Conservation (phyloP, 306 rosid genomes). For the Crotalaria pallida region DNA sequence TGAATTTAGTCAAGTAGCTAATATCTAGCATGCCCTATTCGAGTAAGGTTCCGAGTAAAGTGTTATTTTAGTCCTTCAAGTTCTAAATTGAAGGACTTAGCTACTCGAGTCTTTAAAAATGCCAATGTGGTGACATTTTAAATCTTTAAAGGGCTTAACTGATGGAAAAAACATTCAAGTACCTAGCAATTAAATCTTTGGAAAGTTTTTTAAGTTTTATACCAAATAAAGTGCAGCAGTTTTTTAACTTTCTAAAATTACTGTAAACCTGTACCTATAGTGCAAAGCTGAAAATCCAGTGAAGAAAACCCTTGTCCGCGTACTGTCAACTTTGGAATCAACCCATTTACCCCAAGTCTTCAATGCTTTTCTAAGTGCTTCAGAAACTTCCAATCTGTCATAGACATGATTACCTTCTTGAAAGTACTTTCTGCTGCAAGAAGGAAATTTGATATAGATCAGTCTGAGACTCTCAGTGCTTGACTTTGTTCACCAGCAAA, state of each 20-base stretch:
- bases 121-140: too few relatives aligned
- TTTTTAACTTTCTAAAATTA: neutral
- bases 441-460: neutral
- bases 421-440: constrained; percentile 31
- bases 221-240: neutral
- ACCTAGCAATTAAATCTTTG: too few relatives aligned
- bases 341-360: constrained; percentile 37
- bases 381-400: constrained; percentile 21
- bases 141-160: too few relatives aligned
- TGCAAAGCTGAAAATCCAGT: constrained; percentile 43
- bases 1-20: neutral
- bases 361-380: constrained; percentile 31
- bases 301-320: constrained; percentile 27
- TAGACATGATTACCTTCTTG: constrained; percentile 33
- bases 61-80: too few relatives aligned
- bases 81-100: too few relatives aligned
- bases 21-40: neutral
- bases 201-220: neutral
- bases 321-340: constrained; percentile 28
- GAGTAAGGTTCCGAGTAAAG: neutral
- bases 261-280: constrained; percentile 18
- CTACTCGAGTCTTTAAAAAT: too few relatives aligned
- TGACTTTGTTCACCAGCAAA: neutral
- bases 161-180: too few relatives aligned
- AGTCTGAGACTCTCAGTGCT: neutral